These are phyloP conservation scores for Aspergillus asperescens DNA, from an alignment of 495 filamentous ascomycete species.

Conservation along the genomic window DNA sequence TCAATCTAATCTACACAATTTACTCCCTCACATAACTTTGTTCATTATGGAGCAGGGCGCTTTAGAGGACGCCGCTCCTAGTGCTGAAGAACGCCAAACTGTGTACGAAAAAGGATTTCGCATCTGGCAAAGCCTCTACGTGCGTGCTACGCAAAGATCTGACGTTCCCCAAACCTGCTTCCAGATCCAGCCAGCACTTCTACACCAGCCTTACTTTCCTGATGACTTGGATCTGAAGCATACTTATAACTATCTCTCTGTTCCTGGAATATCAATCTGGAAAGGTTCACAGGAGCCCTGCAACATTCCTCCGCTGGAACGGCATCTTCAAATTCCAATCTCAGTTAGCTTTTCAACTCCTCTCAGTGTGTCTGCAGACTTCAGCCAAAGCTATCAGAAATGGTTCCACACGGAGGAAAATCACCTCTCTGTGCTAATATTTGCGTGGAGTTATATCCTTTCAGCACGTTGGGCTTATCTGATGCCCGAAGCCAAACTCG, in stretches of 20 bases:
- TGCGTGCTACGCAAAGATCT: neutral
- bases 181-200: slow-evolving; percentile 2
- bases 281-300: neutral
- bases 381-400: neutral
- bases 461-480: neutral
- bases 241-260: neutral
- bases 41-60: neutral
- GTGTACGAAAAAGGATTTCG: neutral
- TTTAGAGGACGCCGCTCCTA: neutral
- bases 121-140: slow-evolving; percentile 2
- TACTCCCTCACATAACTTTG: neutral
- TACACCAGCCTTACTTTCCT: slow-evolving; percentile 3
- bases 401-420: neutral
- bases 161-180: neutral
- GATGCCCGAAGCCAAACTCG: slow-evolving; percentile 2
- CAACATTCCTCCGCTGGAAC: neutral
- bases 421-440: neutral
- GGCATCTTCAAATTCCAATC: slow-evolving; percentile 1
- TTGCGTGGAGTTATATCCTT: slow-evolving; percentile 6
- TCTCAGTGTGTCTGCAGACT: slow-evolving; percentile 1
- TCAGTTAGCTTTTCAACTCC: neutral
- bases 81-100: neutral
- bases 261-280: slow-evolving; percentile 1
- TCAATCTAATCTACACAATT: neutral
- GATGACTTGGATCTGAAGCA: slow-evolving; percentile 2